Evolutionary conservation across 306 rosid species (phyloP).

Genomic region (Cicer yamashitae): DNA sequence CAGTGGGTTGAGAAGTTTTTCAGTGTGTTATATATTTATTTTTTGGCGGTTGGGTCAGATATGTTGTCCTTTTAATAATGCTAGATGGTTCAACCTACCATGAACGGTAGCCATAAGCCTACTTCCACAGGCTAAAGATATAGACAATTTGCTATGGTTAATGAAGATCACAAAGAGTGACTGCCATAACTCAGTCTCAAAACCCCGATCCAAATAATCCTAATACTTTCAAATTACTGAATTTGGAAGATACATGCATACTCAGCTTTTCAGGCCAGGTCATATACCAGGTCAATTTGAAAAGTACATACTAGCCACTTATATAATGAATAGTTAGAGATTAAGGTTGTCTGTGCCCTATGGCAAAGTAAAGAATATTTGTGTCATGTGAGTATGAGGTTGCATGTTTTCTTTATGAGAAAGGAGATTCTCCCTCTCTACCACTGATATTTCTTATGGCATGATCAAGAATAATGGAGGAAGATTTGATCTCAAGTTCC

Average conservation of each 20-base stretch:
- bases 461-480: slow-evolving; percentile 11
- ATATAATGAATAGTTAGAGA: neutral
- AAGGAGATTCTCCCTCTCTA: slow-evolving; percentile 13
- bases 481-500: slow-evolving; percentile 8
- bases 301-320: neutral
- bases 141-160: slow-evolving; percentile 2
- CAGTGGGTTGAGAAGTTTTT: slow-evolving; percentile 28
- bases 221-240: neutral
- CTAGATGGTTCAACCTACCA: slow-evolving; percentile 28
- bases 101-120: neutral
- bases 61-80: slow-evolving; percentile 31
- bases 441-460: slow-evolving; percentile 13
- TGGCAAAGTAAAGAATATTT: neutral
- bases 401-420: slow-evolving; percentile 31
- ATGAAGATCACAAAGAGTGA: slow-evolving; percentile 3
- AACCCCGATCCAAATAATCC: slow-evolving; percentile 7
- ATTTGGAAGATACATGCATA: neutral
- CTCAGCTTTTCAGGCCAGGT: slow-evolving; percentile 4
- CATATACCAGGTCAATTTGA: slow-evolving; percentile 4
- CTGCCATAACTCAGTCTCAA: neutral
- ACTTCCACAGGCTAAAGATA: slow-evolving; percentile 5
- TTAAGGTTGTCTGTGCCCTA: slow-evolving; percentile 18
- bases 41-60: neutral
- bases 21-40: slow-evolving; percentile 21
- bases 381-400: neutral